These are phyloP conservation scores for Suhomyces xylopsoci DNA, from an alignment of 805 yeast genomes.

Conservation along the genomic window DNA sequence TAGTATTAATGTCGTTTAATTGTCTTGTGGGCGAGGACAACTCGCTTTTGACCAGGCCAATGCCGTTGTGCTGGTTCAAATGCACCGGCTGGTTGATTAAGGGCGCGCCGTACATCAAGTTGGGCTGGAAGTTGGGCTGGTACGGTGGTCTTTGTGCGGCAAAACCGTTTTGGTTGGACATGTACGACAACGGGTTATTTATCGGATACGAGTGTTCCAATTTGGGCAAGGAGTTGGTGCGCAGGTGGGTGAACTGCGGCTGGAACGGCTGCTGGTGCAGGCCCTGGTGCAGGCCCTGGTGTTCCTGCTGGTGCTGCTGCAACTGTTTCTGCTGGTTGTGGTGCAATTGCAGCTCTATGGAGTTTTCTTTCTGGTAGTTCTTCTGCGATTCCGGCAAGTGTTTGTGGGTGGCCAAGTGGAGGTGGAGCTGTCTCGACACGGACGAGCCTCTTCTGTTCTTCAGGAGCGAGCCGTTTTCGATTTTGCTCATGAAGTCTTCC, in stretches of 20 bases:
- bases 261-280: too few species aligned
- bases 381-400: conserved; percentile 48
- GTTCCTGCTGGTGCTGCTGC: conserved; percentile 11
- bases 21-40: conserved; percentile 37
- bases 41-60: conserved; percentile 28
- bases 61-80: conserved; percentile 2
- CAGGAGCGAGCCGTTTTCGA: conserved; percentile 70
- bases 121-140: conserved; percentile 13
- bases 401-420: conserved; percentile 63
- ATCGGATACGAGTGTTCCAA: conserved; percentile 17
- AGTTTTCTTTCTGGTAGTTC: conserved; percentile 19
- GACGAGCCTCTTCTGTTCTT: conserved; percentile 78
- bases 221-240: conserved; percentile 17
- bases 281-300: conserved; percentile 5
- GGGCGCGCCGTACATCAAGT: conserved; percentile 22
- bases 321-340: conserved; percentile 15
- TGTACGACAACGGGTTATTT: conserved; percentile 20
- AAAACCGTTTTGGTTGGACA: conserved; percentile 11
- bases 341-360: conserved; percentile 16
- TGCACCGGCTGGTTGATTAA: conserved; percentile 15
- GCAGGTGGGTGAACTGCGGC: conserved; percentile 10
- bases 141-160: too few species aligned
- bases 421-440: conserved; percentile 74
- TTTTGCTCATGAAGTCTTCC: conserved; percentile 78
- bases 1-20: conserved; percentile 14